A percentile compares a stretch with the other conserved stretches of the same genome.
These are phyloP conservation scores for Fusarium kyushuense DNA, from an alignment of 2,329 filamentous ascomycete genomes.

Conservation along the genomic window DNA sequence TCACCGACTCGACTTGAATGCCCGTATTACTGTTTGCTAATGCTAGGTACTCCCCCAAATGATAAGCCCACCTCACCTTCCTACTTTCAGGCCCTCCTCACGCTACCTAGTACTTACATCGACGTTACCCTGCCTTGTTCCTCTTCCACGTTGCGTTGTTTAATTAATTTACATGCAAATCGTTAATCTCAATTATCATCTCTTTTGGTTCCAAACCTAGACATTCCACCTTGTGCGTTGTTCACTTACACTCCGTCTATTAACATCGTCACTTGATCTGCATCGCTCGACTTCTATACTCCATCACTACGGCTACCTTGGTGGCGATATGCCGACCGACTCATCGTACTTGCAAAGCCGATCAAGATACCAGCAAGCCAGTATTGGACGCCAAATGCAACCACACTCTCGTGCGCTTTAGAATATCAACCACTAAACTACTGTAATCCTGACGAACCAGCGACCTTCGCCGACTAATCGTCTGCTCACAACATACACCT, in stretches of 20 bases:
- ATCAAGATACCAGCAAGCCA: conserved; percentile 23
- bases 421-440: conserved; percentile 9
- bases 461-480: conserved; percentile 29
- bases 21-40: conserved; percentile 8
- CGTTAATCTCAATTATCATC: conserved; percentile 9
- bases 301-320: background rate
- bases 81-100: conserved; percentile 38
- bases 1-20: conserved; percentile 23
- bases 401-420: background rate
- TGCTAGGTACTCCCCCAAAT: conserved; percentile 17
- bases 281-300: conserved; percentile 6
- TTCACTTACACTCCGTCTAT: conserved; percentile 14
- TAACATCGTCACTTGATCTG: background rate
- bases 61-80: conserved; percentile 44
- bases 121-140: conserved; percentile 20
- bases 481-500: conserved; percentile 33
- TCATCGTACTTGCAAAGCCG: conserved; percentile 24
- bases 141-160: conserved; percentile 17
- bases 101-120: conserved; percentile 17
- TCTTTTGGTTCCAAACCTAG: conserved; percentile 16
- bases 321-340: conserved; percentile 41
- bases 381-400: conserved; percentile 11
- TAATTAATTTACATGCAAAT: background rate
- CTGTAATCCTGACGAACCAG: conserved; percentile 37
- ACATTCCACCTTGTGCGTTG: conserved; percentile 3